These are phyloP conservation scores for Dacryopinax primogenitus DNA, from an alignment of 768 basidiomycete species.

Conservation along the genomic window DNA sequence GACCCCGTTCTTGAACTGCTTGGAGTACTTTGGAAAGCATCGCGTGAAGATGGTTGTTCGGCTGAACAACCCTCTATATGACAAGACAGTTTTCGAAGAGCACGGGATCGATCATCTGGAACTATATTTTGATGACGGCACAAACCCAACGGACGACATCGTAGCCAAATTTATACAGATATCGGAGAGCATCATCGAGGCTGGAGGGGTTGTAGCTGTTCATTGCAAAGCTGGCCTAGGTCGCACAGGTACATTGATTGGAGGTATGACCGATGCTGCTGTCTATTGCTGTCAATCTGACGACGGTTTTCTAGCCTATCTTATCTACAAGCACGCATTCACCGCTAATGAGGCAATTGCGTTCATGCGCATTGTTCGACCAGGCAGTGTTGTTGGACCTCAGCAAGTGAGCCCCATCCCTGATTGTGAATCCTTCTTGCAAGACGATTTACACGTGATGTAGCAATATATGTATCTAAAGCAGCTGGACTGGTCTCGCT, in stretches of 20 bases:
- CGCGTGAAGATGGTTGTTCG: conserved; percentile 85
- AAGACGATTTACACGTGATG: neutral
- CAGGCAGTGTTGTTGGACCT: conserved; percentile 83
- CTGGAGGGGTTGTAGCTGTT: conserved; percentile 72
- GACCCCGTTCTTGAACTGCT: conserved; percentile 72
- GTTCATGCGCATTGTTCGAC: conserved; percentile 95
- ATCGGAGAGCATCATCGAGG: conserved; percentile 62
- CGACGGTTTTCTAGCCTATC: conserved; percentile 46
- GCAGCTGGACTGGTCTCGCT: conserved; percentile 85
- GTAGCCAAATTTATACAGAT: conserved; percentile 81
- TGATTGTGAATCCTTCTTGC: neutral
- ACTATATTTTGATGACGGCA: conserved; percentile 95
- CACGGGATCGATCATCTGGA: conserved; percentile 81
- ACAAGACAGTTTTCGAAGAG: conserved; percentile 64
- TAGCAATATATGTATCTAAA: conserved; percentile 86
- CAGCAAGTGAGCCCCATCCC: conserved; percentile 44
- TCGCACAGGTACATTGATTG: conserved; percentile 90
- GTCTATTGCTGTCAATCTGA: neutral
- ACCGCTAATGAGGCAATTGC: conserved; percentile 92
- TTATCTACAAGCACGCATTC: conserved; percentile 98
- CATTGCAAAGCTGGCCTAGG: conserved; percentile 97
- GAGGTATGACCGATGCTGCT: conserved; percentile 28
- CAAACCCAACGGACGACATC: conserved; percentile 92
- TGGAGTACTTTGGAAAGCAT: conserved; percentile 82
- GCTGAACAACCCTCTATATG: conserved; percentile 85